A percentile compares a stretch with the other conserved stretches of the same genome.
phyloP scores from a whole-genome alignment of 306 rosid genomes.

The Prunus campanulata region DNA sequence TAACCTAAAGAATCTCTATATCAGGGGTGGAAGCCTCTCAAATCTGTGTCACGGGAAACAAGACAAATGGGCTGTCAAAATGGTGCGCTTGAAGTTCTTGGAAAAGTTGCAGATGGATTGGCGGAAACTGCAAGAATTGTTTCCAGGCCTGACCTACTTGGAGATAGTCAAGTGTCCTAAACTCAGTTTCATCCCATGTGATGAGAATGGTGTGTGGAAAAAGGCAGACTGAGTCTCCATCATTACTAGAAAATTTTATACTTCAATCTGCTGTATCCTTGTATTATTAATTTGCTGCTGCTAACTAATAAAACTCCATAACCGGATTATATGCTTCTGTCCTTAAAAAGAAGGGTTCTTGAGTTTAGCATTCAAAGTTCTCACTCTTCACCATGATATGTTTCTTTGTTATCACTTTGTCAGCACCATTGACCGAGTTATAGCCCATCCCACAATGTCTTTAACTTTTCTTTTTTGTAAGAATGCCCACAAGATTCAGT shows the following conservation, averaged over 20 bases:
- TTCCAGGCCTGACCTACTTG: background rate
- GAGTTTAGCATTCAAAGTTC: no score
- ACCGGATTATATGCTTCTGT: no score
- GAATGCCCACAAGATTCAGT: no score
- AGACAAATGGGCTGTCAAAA: background rate
- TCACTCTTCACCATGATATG: no score
- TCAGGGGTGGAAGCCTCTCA: conserved; percentile 8
- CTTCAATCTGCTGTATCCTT: no score
- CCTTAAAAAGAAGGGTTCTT: no score
- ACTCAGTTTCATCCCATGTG: background rate
- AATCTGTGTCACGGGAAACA: background rate
- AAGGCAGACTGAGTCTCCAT: background rate
- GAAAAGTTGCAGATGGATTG: conserved; percentile 2
- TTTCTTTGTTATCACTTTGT: no score
- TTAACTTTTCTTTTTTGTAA: no score
- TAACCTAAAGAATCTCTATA: conserved; percentile 9
- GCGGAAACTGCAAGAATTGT: background rate
- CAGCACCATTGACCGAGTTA: no score
- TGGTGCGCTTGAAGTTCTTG: conserved; percentile 12
- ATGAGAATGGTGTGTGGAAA: conserved; percentile 19
- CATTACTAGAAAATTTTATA: background rate
- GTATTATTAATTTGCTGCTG: no score
- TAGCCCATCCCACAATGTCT: no score
- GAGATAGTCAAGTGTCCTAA: conserved; percentile 10
- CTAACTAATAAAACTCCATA: no score